Conservation (phyloP, 495 filamentous ascomycete species). For the Tirmania nivea region DNA sequence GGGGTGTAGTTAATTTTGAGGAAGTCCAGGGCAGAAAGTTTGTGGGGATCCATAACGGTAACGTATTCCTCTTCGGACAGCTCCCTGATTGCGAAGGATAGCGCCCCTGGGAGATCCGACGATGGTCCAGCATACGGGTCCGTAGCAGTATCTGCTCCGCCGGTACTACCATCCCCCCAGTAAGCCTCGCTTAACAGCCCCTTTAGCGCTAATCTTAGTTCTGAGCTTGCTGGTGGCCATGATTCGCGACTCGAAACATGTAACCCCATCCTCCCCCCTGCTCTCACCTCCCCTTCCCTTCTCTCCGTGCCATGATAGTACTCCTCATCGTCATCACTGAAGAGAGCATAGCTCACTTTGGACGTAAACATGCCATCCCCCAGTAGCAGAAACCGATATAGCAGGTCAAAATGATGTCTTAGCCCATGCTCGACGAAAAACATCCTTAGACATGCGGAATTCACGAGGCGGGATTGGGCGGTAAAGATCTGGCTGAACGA, state of each 20-base stretch:
- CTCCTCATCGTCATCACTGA: conserved; percentile 61
- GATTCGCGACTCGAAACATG: conserved; percentile 51
- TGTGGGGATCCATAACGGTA: conserved; percentile 53
- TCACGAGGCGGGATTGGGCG: conserved; percentile 54
- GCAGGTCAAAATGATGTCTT: conserved; percentile 51
- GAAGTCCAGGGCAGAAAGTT: conserved; percentile 75
- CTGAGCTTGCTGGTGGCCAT: conserved; percentile 87
- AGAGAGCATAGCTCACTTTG: conserved; percentile 60
- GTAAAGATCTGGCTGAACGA: conserved; percentile 54
- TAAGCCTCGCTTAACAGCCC: conserved; percentile 66
- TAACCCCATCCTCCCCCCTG: conserved; percentile 55
- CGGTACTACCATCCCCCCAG: conserved; percentile 4
- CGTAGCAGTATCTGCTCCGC: not conserved
- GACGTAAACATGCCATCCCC: conserved; percentile 66
- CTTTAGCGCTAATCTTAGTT: conserved; percentile 70
- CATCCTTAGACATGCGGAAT: conserved; percentile 52
- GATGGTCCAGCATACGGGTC: conserved; percentile 9
- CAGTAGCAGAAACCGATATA: conserved; percentile 61
- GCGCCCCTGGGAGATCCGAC: conserved; percentile 46
- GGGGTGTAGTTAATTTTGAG: conserved; percentile 67
- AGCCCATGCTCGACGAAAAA: conserved; percentile 57
- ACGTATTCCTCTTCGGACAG: conserved; percentile 53
- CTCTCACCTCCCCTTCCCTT: conserved; percentile 40
- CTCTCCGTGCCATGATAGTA: conserved; percentile 33
- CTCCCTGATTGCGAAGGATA: conserved; percentile 75